phyloP scores from a whole-genome alignment of 2,329 filamentous ascomycete species.

The Diaporthe sp. region DNA sequence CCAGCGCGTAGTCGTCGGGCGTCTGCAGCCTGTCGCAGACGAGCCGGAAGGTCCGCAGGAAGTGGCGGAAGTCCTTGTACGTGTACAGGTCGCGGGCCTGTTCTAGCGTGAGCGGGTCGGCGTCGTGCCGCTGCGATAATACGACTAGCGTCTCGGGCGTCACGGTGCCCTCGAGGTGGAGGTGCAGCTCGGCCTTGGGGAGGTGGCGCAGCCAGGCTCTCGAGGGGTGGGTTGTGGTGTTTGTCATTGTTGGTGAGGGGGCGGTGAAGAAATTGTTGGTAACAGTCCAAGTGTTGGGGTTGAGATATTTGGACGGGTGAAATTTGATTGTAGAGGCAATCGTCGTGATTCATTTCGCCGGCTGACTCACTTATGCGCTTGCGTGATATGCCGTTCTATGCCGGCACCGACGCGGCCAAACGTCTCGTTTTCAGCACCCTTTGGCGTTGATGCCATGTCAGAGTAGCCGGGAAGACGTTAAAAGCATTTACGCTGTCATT shows the following conservation, averaged over 20 bases:
- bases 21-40: constrained; percentile 40
- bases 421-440: neutral
- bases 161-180: constrained; percentile 42
- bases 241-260: neutral
- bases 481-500: too few relatives aligned
- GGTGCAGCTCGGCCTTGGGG: constrained; percentile 41
- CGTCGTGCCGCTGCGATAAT: constrained; percentile 40
- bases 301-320: neutral
- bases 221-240: neutral
- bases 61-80: constrained; percentile 40
- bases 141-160: constrained; percentile 41
- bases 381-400: neutral
- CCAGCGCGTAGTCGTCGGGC: constrained; percentile 39
- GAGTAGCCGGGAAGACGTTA: too few relatives aligned
- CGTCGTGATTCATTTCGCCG: neutral
- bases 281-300: neutral
- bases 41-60: constrained; percentile 39
- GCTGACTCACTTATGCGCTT: constrained; percentile 2
- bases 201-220: constrained; percentile 36
- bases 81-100: constrained; percentile 41
- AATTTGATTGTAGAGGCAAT: neutral
- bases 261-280: neutral
- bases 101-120: constrained; percentile 37
- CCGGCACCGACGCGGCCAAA: neutral
- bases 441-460: neutral